Evolutionary conservation across 495 filamentous ascomycete species (phyloP), one percentile per base, ranked within the genome.

Genomic region (Neurospora sp.): DNA sequence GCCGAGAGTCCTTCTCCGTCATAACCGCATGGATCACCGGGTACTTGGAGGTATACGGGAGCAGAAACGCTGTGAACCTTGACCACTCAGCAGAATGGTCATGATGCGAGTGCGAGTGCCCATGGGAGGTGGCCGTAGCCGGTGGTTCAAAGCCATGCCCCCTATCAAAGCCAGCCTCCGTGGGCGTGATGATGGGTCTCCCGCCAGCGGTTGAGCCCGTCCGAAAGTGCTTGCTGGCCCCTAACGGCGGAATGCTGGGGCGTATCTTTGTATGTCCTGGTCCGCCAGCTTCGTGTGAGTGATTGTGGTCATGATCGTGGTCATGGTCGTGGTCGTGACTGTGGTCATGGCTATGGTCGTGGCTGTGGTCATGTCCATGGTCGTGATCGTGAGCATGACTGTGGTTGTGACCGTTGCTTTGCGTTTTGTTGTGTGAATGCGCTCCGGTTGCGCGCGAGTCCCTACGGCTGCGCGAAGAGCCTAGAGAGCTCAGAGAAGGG

Each of bases 1-100:
- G 89, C 42, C 96, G 88, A 9, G 96, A 98, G 80, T 99, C 95
- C 76, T 94, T 95, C 75, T 97, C 94, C 35, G 90, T 87, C 73
- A 99, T 81, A 73, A 99, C 94, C 72, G 93, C 90, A 72, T 97
- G 89, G 16, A 97, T 73, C 16, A 98, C 80, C 4, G 94, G 93
- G 81, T 89, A 95, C 38, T 83, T 84, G 71, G 91, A 85, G 20
- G 89, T 89, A 42, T 85, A 84, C 0, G 82, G 86, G 27, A 97
- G 82, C 22, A 97, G 78, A 53, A 91, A 85, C 16, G 84, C 88
- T 22, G 92, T 92, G 69, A 94, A 81, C 72, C 76, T 83, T 7
- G 91, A 92, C 27, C 85, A 77, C 76, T 81, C 74, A 71, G 78
- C 76, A 40, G 72, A 71, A 69, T 82, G 75, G 69, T 72, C 69